phyloP scores from a whole-genome alignment of 495 filamentous ascomycete genomes.

The Paragyromitra xinjiangensis region DNA sequence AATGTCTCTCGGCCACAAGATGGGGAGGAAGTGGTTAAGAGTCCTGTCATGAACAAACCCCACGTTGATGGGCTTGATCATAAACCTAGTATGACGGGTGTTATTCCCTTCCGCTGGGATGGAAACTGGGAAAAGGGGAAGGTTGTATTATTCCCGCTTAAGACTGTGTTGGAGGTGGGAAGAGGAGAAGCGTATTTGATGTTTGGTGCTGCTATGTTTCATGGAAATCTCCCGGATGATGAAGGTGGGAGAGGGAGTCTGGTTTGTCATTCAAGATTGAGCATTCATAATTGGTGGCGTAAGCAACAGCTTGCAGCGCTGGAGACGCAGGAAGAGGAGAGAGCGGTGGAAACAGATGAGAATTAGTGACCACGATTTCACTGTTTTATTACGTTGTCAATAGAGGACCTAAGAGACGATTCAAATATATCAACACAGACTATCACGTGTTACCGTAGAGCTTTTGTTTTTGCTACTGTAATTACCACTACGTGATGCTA shows the following conservation, averaged over 20 bases:
- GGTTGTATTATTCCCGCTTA: conserved; percentile 31
- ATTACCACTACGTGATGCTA: not conserved
- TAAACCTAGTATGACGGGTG: conserved; percentile 34
- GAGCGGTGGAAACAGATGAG: not conserved
- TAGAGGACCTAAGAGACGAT: not conserved
- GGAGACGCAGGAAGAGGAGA: not conserved
- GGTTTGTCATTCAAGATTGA: conserved; percentile 28
- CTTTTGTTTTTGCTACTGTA: not conserved
- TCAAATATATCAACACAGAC: not conserved
- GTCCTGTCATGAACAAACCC: conserved; percentile 22
- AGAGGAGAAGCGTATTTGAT: conserved; percentile 39
- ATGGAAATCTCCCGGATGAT: conserved; percentile 33
- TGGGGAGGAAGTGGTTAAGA: not conserved
- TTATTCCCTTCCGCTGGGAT: conserved; percentile 36
- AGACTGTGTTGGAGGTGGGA: conserved; percentile 29
- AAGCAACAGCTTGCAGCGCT: conserved; percentile 18
- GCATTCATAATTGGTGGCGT: conserved; percentile 37
- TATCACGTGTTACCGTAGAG: no score
- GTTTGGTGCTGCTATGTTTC: conserved; percentile 28
- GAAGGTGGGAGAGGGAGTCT: conserved; percentile 30
- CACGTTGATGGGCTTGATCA: conserved; percentile 29
- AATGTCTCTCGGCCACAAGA: not conserved
- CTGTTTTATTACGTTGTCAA: not conserved
- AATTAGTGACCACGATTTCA: not conserved
- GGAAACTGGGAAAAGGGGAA: conserved; percentile 38